Evolutionary conservation across 2,329 filamentous ascomycete species (phyloP).

Genomic region (Neofusicoccum cordaticola): DNA sequence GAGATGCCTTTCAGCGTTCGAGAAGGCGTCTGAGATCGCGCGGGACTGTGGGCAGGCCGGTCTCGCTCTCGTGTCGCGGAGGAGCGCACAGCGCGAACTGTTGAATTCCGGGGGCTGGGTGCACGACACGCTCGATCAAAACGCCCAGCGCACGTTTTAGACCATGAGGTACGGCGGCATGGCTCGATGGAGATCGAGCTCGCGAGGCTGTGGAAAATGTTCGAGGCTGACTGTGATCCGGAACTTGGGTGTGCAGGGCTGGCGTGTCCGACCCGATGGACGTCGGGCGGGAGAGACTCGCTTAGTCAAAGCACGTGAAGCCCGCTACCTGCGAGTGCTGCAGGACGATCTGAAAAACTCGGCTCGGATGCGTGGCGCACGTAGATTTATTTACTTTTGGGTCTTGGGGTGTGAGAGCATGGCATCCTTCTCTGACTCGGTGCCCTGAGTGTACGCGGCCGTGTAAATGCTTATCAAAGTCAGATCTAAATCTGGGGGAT

Average conservation of each 20-base stretch:
- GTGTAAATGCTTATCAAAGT: constrained; percentile 8
- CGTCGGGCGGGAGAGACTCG: constrained; percentile 9
- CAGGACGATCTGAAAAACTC: not conserved
- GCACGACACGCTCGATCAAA: not conserved
- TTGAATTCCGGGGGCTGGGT: not conserved
- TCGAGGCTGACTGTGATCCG: not conserved
- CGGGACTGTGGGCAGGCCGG: not conserved
- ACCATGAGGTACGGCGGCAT: not conserved
- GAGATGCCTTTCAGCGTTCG: not conserved
- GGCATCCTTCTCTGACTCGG: not conserved
- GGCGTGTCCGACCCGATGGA: constrained; percentile 11
- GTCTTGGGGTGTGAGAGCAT: not conserved
- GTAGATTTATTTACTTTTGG: not conserved
- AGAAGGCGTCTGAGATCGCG: not conserved
- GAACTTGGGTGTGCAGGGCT: constrained; percentile 7
- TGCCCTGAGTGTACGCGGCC: not conserved
- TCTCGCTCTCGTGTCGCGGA: not conserved
- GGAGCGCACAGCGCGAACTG: not conserved
- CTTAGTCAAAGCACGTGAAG: constrained; percentile 15
- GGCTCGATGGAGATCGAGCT: not conserved
- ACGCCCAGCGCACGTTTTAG: not conserved
- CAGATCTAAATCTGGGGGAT: constrained; percentile 9
- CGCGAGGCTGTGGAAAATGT: not conserved
- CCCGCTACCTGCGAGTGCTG: not conserved
- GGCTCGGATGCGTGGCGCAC: not conserved